Percentiles rank a stretch among this genome's conserved stretches.
phyloP scores from a whole-genome alignment of 441 rosid genomes.

The Arabidopsis lyrata region DNA sequence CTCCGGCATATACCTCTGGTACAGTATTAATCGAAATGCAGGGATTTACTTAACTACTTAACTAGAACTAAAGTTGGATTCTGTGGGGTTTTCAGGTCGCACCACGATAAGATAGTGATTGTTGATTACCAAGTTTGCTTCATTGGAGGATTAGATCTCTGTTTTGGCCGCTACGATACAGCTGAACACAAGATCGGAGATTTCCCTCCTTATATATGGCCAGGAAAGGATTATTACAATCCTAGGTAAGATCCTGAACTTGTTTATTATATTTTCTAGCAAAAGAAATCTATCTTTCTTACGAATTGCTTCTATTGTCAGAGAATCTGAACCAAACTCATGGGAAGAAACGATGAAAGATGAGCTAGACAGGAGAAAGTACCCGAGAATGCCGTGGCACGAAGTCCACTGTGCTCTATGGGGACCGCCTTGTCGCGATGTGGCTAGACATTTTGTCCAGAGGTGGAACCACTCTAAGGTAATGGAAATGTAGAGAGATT shows the following conservation, averaged over 20 bases:
- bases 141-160: constrained; percentile 76
- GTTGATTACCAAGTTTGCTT: constrained; percentile 74
- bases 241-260: constrained; percentile 60
- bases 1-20: constrained; percentile 77
- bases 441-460: constrained; percentile 77
- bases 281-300: constrained; percentile 5
- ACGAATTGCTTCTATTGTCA: constrained; percentile 20
- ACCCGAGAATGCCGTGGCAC: constrained; percentile 91
- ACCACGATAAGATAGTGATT: constrained; percentile 77
- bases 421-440: constrained; percentile 87
- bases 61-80: constrained; percentile 12
- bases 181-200: constrained; percentile 67
- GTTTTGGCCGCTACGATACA: constrained; percentile 80
- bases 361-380: constrained; percentile 69
- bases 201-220: constrained; percentile 65
- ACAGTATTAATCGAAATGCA: constrained; percentile 35
- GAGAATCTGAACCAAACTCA: constrained; percentile 85
- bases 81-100: constrained; percentile 59
- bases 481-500: constrained; percentile 5
- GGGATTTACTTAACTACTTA: constrained; percentile 8
- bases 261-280: constrained; percentile 6
- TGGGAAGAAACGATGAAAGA: constrained; percentile 84
- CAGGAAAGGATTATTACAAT: constrained; percentile 82
- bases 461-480: constrained; percentile 91
- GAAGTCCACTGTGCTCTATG: constrained; percentile 81